Base-by-base conservation (phyloP, 306 rosid species). In the Lablab purpureus region DNA sequence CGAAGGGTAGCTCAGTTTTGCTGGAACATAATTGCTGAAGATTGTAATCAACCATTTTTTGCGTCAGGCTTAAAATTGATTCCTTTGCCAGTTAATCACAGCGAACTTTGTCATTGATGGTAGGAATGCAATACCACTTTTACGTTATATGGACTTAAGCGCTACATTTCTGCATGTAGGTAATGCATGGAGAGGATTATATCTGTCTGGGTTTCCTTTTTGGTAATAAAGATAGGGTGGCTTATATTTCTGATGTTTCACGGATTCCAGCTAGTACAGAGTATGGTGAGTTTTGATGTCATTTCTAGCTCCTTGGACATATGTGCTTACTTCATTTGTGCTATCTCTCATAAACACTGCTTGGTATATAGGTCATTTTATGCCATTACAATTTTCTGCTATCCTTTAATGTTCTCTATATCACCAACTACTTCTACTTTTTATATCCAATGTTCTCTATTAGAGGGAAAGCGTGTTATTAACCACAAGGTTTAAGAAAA, bases 161-260 rank as follows among this genome's bases (percentile, higher is more conserved):
- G 66, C 66, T 67, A 28, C 72, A 51, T 75, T 63, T 85, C 64
- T 73, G 73, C 56, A 51, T 81, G 66, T 76, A 93, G 97, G 97
- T 93, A 59, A 89, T 93, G 91, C 97, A 93, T 68, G 98, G 97
- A 70, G 97, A 91, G 75, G 98, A 93, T 80, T 93, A 91, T 67
- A 68, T 87, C 72, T 87, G 97, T 83, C 75, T 93, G 90, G 98
- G 98, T 25, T 93, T 81, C 84, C 91, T 91, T 58, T 93, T 93
- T 84, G 98, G 98, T 66, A 88, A 84, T 62, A 85, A 88, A 70
- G 79, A 67, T 67, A 86, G 84, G 89, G 87, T 91, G 75, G 97
- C 97, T 65, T 93, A 91, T 85, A 81, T 93, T 84, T 91, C 97
- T 80, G 98, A 93, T 74, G 94, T 91, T 71, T 91, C 98, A 55